Conservation (phyloP, 768 basidiomycete species). For the Holtermanniella nyarrowii region DNA sequence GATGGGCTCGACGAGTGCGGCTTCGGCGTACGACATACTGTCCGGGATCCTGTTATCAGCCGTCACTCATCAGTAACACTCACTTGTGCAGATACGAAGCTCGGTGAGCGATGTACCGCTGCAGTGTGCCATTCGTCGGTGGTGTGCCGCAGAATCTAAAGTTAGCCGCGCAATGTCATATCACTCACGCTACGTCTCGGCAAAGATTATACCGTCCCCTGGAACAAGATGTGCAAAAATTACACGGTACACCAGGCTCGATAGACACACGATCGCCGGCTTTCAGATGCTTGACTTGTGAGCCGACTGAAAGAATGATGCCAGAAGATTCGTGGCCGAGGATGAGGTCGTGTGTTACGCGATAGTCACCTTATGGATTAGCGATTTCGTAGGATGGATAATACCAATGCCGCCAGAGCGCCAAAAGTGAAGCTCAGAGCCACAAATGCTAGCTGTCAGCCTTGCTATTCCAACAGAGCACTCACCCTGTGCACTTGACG, state of each 20-base stretch:
- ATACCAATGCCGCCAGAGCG: neutral
- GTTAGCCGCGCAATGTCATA: neutral
- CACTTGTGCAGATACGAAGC: slow-evolving; percentile 23
- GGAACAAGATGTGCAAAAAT: slow-evolving; percentile 19
- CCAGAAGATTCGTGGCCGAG: slow-evolving; percentile 25
- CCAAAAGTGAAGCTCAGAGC: slow-evolving; percentile 20
- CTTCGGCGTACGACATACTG: slow-evolving; percentile 18
- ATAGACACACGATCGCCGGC: slow-evolving; percentile 25
- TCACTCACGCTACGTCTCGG: slow-evolving; percentile 19
- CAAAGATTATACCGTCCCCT: slow-evolving; percentile 24
- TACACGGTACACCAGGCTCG: slow-evolving; percentile 24
- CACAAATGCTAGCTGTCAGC: neutral
- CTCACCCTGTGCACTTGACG: slow-evolving; percentile 8
- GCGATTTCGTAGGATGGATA: slow-evolving; percentile 6
- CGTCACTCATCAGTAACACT: neutral
- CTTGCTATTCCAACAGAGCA: slow-evolving; percentile 9
- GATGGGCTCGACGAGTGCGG: slow-evolving; percentile 22
- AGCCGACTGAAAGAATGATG: slow-evolving; percentile 18
- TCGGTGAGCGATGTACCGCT: slow-evolving; percentile 23
- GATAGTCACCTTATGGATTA: slow-evolving; percentile 21
- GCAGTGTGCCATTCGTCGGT: slow-evolving; percentile 22
- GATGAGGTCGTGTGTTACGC: slow-evolving; percentile 23
- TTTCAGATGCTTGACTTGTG: slow-evolving; percentile 13
- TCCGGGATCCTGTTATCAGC: slow-evolving; percentile 16
- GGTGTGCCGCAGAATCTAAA: slow-evolving; percentile 22